A percentile compares a stretch with the other conserved stretches of the same genome.
These are phyloP conservation scores for Salix brachista DNA, from an alignment of 345 rosid genomes.

Conservation along the genomic window DNA sequence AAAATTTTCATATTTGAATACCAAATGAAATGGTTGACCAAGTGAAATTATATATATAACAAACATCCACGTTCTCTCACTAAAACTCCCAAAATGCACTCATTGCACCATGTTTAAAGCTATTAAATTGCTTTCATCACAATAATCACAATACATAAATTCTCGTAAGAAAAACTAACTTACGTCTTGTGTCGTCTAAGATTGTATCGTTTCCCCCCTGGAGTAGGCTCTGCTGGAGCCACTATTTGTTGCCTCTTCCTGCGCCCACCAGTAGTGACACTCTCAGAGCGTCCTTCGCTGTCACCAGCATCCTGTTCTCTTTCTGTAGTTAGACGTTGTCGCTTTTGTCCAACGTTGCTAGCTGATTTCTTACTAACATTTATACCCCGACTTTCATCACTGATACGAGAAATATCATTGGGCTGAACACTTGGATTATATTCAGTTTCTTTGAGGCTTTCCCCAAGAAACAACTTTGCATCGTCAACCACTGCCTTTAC, in stretches of 20 bases:
- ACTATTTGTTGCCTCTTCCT: slow-evolving; percentile 58
- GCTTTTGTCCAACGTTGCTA: slow-evolving; percentile 44
- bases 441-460: slow-evolving; percentile 32
- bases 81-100: not conserved
- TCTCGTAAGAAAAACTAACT: slow-evolving; percentile 14
- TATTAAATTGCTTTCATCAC: too few species aligned
- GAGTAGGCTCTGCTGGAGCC: slow-evolving; percentile 37
- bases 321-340: slow-evolving; percentile 43
- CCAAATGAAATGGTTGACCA: too few species aligned
- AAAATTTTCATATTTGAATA: too few species aligned
- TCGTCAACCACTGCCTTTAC: slow-evolving; percentile 55
- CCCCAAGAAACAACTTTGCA: slow-evolving; percentile 45
- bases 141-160: not conserved
- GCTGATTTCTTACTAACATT: slow-evolving; percentile 32
- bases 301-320: slow-evolving; percentile 53
- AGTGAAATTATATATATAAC: too few species aligned
- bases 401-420: slow-evolving; percentile 7
- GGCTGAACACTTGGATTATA: slow-evolving; percentile 23
- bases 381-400: slow-evolving; percentile 34
- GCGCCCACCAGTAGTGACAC: slow-evolving; percentile 54
- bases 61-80: not conserved
- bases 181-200: slow-evolving; percentile 72
- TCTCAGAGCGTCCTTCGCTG: slow-evolving; percentile 62
- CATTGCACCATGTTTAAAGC: not conserved
- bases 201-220: slow-evolving; percentile 68